Percentiles rank a stretch among this genome's conserved stretches.
Conservation (phyloP, 1,284 basidiomycete species). For the Somion occarium region DNA sequence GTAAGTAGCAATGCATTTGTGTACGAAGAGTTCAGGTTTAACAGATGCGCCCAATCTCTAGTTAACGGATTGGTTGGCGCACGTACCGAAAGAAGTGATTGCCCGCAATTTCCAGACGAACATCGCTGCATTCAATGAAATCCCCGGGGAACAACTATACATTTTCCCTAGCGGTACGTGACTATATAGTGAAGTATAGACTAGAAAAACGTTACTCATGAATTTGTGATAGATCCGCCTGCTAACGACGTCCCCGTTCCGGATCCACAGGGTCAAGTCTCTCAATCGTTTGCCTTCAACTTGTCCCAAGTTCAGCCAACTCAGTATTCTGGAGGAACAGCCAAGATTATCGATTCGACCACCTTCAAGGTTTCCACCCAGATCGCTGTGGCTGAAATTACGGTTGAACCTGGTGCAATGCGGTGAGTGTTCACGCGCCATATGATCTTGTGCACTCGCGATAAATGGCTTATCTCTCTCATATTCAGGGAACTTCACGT, state of each 20-base stretch:
- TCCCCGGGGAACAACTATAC: slow-evolving; percentile 23
- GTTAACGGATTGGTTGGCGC: slow-evolving; percentile 16
- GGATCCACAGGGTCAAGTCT: slow-evolving; percentile 34
- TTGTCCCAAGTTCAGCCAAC: slow-evolving; percentile 47
- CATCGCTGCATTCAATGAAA: slow-evolving; percentile 21
- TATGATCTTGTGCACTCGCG: too few species aligned
- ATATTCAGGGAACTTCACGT: slow-evolving; percentile 52
- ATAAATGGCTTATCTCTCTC: too few species aligned
- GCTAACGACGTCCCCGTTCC: slow-evolving; percentile 23
- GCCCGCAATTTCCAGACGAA: slow-evolving; percentile 30
- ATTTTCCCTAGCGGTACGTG: slow-evolving; percentile 19
- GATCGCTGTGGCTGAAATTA: slow-evolving; percentile 61
- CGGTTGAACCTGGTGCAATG: slow-evolving; percentile 60
- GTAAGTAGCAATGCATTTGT: slow-evolving; percentile 8
- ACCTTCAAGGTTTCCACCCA: slow-evolving; percentile 46
- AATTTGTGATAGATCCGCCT: slow-evolving; percentile 10
- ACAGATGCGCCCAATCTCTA: slow-evolving; percentile 10
- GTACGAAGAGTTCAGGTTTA: not conserved
- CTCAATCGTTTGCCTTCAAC: slow-evolving; percentile 45
- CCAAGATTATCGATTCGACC: slow-evolving; percentile 57
- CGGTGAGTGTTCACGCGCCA: slow-evolving; percentile 6
- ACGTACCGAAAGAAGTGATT: slow-evolving; percentile 32
- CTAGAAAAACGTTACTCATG: not conserved
- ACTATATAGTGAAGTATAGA: slow-evolving; percentile 48
- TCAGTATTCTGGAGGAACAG: slow-evolving; percentile 49